Base-by-base conservation (phyloP, 352 stramenopile species). In the Pythium myriotylum region DNA sequence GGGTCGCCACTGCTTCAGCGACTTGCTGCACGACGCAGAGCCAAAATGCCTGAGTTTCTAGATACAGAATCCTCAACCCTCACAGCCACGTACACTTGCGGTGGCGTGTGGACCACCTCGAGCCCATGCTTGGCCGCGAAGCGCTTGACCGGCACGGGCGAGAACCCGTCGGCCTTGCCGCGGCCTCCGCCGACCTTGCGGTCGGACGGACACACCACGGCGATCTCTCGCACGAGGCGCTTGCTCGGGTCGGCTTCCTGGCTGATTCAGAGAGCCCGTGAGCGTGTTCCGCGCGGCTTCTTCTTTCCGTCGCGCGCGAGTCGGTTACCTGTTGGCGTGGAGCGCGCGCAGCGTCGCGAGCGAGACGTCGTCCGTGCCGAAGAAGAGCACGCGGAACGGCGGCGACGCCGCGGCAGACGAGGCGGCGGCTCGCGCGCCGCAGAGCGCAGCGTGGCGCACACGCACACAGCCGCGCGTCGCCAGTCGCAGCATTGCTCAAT, bases 321-420 rank as follows among this genome's bases (percentile, higher is more conserved):
- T n/a, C n/a, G n/a, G n/a, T n/a, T 17, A 89, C 79, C 84, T 91
- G 71, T 89, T 84, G 55, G 63, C 71, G 52, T 92, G 74, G 60
- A 95, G 70, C 35, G 56, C 61, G 55, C 80, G 68, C 20, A 95
- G 81, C 62, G 86, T 95, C 33, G 84, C 77, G 32, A 93, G 74
- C 19, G 86, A 93, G 24, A 95, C 81, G 40, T 95, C 79, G 56
- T 95, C 86, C 3, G 86, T 95, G 29, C 86, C 86, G 68, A 95
- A 95, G 73, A 95, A 95, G 14, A 95, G 67, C 27, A 95, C 83
- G 46, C 84, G 79, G 45, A 83, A 65, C 23, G 55, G 62, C 19
- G 55, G 62, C 19, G 24, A 12, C 4, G 20, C 41, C 13, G 23
- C 45, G 16, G n/a, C 33, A 33, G 53, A 27, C 1, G 37, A 43